phyloP scores from a whole-genome alignment of 2,329 filamentous ascomycete species.

The Epicoccum nigrum region DNA sequence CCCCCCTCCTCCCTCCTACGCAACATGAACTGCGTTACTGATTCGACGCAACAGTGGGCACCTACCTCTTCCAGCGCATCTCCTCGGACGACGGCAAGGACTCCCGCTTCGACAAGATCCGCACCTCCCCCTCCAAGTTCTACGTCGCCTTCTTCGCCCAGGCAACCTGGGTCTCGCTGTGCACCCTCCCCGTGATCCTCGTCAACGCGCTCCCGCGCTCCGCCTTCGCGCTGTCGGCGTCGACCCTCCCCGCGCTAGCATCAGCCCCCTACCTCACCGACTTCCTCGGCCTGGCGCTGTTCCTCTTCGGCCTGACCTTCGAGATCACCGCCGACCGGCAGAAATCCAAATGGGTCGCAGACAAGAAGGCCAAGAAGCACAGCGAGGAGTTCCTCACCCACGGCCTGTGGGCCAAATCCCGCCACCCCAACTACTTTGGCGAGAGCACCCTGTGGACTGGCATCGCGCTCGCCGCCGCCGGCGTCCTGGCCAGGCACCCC shows the following conservation, averaged over 20 bases:
- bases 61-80: constrained; percentile 68
- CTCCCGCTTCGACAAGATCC: constrained; percentile 63
- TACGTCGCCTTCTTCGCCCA: constrained; percentile 64
- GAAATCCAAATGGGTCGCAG: constrained; percentile 66
- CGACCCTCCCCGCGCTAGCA: constrained; percentile 52
- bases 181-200: constrained; percentile 68
- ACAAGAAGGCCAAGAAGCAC: constrained; percentile 69
- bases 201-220: constrained; percentile 66
- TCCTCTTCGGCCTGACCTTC: constrained; percentile 63
- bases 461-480: constrained; percentile 65
- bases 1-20: background rate
- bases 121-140: constrained; percentile 60
- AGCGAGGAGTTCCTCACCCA: constrained; percentile 69
- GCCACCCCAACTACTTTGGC: constrained; percentile 76
- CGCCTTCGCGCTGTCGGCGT: constrained; percentile 54
- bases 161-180: constrained; percentile 72
- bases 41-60: constrained; percentile 68
- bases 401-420: constrained; percentile 66
- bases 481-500: constrained; percentile 60
- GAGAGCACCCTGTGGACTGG: constrained; percentile 73
- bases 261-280: constrained; percentile 56
- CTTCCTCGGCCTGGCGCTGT: constrained; percentile 63
- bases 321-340: constrained; percentile 69
- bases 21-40: too few species aligned
- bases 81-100: constrained; percentile 63